These are phyloP conservation scores for Kwoniella sp. DNA, from an alignment of 768 basidiomycete genomes.

Conservation along the genomic window DNA sequence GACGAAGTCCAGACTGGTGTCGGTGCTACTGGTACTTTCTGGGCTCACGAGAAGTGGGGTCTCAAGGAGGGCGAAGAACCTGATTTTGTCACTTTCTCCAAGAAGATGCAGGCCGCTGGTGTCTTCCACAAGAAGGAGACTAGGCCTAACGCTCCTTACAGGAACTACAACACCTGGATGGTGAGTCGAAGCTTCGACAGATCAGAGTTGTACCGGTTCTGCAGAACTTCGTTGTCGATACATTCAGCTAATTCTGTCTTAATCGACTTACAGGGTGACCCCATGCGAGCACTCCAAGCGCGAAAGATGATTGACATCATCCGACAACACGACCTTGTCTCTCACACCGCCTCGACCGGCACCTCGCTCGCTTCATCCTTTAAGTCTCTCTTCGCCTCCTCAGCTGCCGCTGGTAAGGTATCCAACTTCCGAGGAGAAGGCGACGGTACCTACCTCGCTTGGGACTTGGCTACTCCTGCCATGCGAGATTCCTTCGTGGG, in stretches of 20 bases:
- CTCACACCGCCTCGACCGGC: conserved; percentile 55
- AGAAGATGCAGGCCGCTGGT: conserved; percentile 59
- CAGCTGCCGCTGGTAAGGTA: conserved; percentile 31
- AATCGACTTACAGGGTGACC: conserved; percentile 51
- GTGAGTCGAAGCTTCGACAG: conserved; percentile 16
- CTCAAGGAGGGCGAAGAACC: conserved; percentile 46
- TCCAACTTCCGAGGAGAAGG: conserved; percentile 52
- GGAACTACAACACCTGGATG: conserved; percentile 56
- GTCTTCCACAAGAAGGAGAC: conserved; percentile 57
- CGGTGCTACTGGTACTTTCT: conserved; percentile 59
- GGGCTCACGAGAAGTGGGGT: conserved; percentile 59
- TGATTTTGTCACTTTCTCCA: conserved; percentile 59
- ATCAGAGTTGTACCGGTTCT: no score
- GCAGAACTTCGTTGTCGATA: no score
- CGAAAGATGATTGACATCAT: conserved; percentile 56
- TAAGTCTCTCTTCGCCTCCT: conserved; percentile 17
- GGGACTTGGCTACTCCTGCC: conserved; percentile 49
- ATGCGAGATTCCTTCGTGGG: conserved; percentile 53
- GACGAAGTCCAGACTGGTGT: conserved; percentile 59
- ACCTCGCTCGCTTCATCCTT: conserved; percentile 16
- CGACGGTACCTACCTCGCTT: conserved; percentile 57
- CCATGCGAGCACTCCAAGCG: conserved; percentile 57
- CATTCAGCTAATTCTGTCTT: no score
- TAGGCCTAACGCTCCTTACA: conserved; percentile 53
- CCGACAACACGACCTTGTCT: conserved; percentile 53